phyloP scores from a whole-genome alignment of 441 rosid genomes.

The Populus hybrid region DNA sequence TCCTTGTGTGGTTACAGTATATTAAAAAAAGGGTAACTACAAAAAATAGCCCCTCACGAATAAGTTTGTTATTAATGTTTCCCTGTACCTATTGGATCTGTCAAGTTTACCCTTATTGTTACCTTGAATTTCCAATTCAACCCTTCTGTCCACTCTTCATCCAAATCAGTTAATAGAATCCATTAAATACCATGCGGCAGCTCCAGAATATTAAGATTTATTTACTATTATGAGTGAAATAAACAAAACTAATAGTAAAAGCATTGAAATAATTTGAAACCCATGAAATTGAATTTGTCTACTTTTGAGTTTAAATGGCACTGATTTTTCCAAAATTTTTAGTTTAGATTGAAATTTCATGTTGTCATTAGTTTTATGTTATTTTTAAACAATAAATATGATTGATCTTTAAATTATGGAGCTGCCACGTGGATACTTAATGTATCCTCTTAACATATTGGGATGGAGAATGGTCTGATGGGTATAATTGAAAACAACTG shows the following conservation, averaged over 20 bases:
- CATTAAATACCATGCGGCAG: background rate
- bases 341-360: background rate
- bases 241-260: background rate
- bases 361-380: background rate
- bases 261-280: background rate
- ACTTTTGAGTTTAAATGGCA: background rate
- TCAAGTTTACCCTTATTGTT: background rate
- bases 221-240: background rate
- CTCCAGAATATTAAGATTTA: background rate
- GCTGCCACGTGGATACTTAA: background rate
- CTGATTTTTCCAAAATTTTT: background rate
- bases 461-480: background rate
- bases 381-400: background rate
- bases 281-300: background rate
- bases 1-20: background rate
- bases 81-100: background rate
- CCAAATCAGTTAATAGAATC: background rate
- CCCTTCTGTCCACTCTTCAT: background rate
- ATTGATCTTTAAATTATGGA: background rate
- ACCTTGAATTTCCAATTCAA: background rate
- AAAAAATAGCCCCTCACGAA: background rate
- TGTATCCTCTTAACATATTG: background rate
- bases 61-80: background rate
- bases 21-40: background rate
- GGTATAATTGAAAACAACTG: background rate